Evolutionary conservation across 305 asterid genomes (phyloP).

Genomic region (Solanum hybrid): DNA sequence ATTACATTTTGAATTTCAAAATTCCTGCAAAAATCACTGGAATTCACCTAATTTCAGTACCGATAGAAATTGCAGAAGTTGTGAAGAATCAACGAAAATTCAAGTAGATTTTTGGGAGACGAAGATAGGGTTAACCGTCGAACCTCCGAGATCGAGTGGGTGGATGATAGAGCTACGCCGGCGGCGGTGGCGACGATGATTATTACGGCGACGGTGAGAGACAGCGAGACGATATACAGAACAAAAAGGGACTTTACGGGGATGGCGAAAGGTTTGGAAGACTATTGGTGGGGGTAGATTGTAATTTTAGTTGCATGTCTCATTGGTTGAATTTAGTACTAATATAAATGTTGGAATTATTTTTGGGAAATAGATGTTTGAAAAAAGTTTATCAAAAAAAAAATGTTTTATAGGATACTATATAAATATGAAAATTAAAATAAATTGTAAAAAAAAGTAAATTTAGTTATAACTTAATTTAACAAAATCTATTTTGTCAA

Average conservation of each 20-base stretch:
- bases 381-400: background rate
- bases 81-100: background rate
- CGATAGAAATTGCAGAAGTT: background rate
- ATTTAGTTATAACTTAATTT: background rate
- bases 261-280: background rate
- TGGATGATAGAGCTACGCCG: background rate
- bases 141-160: background rate
- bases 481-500: background rate
- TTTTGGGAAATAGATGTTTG: background rate
- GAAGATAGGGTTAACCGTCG: background rate
- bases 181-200: background rate
- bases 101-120: no score
- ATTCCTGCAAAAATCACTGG: background rate
- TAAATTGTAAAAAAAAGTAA: background rate
- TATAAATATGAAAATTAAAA: background rate
- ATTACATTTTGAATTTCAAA: background rate
- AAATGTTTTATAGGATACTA: background rate
- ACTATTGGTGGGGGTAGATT: background rate
- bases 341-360: background rate
- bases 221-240: background rate
- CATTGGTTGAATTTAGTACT: background rate
- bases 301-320: background rate
- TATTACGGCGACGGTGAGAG: background rate
- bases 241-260: background rate
- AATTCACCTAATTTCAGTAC: background rate